Conservation (phyloP, 345 rosid genomes). For the Eucalyptus microcorys region DNA sequence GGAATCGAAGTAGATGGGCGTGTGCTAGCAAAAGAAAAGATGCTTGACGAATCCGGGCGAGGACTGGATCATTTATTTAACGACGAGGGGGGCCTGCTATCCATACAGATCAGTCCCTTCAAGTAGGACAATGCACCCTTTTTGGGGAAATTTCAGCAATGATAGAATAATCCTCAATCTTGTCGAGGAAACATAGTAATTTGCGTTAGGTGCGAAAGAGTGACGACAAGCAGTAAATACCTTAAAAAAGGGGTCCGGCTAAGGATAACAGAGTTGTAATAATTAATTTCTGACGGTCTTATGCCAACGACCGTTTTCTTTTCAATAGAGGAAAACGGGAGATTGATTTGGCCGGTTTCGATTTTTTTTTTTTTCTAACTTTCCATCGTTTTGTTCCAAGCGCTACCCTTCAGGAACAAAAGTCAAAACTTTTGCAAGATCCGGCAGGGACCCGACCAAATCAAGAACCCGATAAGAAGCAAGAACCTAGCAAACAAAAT, state of each 20-base stretch:
- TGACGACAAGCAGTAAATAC: background rate
- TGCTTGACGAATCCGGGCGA: background rate
- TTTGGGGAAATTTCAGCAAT: too few species aligned
- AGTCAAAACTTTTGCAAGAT: slow-evolving; percentile 7
- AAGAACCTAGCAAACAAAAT: background rate
- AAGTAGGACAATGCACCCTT: background rate
- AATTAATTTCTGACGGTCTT: background rate
- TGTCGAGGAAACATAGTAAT: background rate
- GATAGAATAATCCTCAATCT: background rate
- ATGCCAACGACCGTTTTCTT: background rate
- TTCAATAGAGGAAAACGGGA: background rate
- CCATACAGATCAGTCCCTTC: background rate
- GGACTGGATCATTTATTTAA: background rate
- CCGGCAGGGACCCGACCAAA: slow-evolving; percentile 2
- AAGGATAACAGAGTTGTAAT: background rate
- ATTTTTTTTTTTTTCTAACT: background rate
- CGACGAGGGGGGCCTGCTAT: background rate
- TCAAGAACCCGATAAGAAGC: background rate
- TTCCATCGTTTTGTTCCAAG: background rate
- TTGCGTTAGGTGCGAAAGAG: background rate
- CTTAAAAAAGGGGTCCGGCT: background rate
- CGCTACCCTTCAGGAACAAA: background rate
- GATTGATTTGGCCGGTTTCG: background rate
- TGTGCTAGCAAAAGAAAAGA: background rate
- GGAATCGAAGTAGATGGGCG: background rate